Evolutionary conservation across 83 land plant species (phyloP).

Genomic region (Picea abies): DNA sequence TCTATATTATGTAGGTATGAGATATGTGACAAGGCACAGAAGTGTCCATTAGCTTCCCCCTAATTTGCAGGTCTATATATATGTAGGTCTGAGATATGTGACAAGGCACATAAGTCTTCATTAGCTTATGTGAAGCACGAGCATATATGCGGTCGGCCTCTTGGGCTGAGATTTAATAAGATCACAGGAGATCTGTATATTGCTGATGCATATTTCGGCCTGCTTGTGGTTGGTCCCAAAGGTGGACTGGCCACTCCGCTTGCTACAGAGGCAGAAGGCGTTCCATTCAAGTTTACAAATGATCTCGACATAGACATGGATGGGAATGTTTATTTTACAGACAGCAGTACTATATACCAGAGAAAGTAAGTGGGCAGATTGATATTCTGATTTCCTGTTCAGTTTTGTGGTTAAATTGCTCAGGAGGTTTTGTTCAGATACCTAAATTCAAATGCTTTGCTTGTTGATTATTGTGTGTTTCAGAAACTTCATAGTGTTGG

Average conservation of each 20-base stretch:
- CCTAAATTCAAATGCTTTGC: too few relatives aligned
- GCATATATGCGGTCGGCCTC: conserved; percentile 84
- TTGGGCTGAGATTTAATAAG: conserved; percentile 19
- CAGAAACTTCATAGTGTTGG: conserved; percentile 76
- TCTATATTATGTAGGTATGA: background rate
- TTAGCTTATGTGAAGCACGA: conserved; percentile 28
- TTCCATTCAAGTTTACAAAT: conserved; percentile 71
- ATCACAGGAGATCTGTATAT: conserved; percentile 77
- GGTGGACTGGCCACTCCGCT: conserved; percentile 75
- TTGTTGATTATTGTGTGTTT: background rate
- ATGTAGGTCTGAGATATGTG: conserved; percentile 6
- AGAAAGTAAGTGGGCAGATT: conserved; percentile 45
- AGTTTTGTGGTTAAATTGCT: too few relatives aligned
- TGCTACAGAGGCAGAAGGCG: conserved; percentile 65
- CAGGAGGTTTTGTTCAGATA: too few relatives aligned
- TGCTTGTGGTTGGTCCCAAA: conserved; percentile 73
- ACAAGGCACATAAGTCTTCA: background rate
- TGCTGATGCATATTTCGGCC: conserved; percentile 85
- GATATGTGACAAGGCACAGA: background rate
- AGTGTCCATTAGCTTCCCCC: background rate
- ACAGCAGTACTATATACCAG: conserved; percentile 73
- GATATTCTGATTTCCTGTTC: too few relatives aligned
- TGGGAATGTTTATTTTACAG: conserved; percentile 82
- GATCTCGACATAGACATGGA: conserved; percentile 76
- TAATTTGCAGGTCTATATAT: too few relatives aligned